Evolutionary conservation across 2,329 filamentous ascomycete species (phyloP).

Genomic region (Pezicula neosporulosa): DNA sequence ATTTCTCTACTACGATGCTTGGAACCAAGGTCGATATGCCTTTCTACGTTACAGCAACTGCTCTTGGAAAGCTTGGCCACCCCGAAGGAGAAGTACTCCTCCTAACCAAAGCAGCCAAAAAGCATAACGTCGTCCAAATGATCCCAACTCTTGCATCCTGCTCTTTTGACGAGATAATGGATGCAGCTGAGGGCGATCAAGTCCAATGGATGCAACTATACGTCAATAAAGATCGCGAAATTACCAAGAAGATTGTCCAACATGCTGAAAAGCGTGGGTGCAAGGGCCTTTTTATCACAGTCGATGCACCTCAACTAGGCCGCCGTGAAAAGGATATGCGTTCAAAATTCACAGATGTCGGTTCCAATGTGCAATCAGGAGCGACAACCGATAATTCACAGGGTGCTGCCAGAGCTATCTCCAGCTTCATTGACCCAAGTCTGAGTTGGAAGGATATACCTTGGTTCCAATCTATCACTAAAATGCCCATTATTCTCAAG

Average conservation of each 20-base stretch:
- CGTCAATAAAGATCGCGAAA: conserved; percentile 90
- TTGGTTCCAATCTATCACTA: conserved; percentile 88
- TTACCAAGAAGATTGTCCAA: conserved; percentile 86
- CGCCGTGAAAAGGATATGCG: conserved; percentile 98
- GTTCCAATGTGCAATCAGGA: conserved; percentile 77
- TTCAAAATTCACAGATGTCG: conserved; percentile 80
- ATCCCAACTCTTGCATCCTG: conserved; percentile 96
- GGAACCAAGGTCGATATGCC: conserved; percentile 80
- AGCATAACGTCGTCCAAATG: conserved; percentile 95
- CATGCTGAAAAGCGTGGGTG: conserved; percentile 91
- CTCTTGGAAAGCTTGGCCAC: conserved; percentile 90
- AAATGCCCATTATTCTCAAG: conserved; percentile 95
- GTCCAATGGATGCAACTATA: conserved; percentile 94
- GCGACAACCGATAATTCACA: conserved; percentile 79
- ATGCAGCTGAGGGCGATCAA: conserved; percentile 75
- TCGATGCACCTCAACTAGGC: conserved; percentile 93
- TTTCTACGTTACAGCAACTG: conserved; percentile 95
- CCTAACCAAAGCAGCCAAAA: conserved; percentile 77
- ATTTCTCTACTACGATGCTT: conserved; percentile 90
- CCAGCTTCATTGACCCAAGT: conserved; percentile 92
- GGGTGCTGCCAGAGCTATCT: conserved; percentile 92
- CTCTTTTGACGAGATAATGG: conserved; percentile 95
- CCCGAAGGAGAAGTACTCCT: conserved; percentile 91
- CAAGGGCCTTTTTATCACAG: conserved; percentile 95
- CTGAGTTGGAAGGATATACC: conserved; percentile 91